Evolutionary conservation across 306 rosid genomes (phyloP).

Genomic region (Cicer bijugum): DNA sequence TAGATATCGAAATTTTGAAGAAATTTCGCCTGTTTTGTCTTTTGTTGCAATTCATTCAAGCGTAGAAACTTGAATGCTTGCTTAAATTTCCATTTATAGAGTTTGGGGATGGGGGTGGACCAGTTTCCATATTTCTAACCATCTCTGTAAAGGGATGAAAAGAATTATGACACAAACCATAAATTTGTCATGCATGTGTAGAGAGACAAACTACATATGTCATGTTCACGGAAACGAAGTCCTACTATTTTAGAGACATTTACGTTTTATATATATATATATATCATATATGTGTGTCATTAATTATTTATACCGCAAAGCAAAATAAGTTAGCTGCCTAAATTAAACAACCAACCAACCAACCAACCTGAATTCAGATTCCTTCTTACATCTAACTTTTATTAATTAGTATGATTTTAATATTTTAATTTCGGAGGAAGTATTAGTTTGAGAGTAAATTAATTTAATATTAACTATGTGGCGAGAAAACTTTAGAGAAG

Average conservation of each 20-base stretch:
- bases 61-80: neutral
- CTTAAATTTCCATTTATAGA: constrained; percentile 3
- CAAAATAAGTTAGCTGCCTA: constrained; percentile 25
- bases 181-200: constrained; percentile 6
- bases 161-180: constrained; percentile 29
- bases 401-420: no score
- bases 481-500: neutral
- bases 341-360: no score
- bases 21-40: neutral
- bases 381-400: neutral
- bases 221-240: constrained; percentile 21
- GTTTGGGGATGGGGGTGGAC: constrained; percentile 40
- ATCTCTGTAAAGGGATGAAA: constrained; percentile 6
- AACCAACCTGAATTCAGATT: constrained; percentile 38
- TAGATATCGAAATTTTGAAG: neutral
- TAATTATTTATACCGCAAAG: constrained; percentile 38
- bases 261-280: neutral
- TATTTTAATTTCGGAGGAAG: no score
- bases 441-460: no score
- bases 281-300: neutral
- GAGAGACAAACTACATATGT: constrained; percentile 43
- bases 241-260: neutral
- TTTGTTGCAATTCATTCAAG: neutral
- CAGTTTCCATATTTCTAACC: constrained; percentile 24
- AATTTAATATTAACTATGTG: neutral